Percentiles rank a stretch among this genome's conserved stretches.
Conservation (phyloP, 305 asterid species). For the Solanum hybrid region DNA sequence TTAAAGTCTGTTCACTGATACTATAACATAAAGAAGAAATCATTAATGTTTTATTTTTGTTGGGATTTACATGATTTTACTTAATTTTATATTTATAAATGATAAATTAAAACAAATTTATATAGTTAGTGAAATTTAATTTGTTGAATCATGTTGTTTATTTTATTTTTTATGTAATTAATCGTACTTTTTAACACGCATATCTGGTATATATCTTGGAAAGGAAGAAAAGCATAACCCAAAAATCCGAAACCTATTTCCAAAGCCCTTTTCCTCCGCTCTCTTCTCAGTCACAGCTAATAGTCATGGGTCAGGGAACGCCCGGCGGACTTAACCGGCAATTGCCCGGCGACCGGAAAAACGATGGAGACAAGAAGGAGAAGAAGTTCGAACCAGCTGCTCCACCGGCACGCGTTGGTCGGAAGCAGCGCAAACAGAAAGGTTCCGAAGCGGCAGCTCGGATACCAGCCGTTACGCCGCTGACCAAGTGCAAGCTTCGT, state of each 20-base stretch:
- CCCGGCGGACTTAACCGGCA: conserved; percentile 87
- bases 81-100: not conserved
- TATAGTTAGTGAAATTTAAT: not conserved
- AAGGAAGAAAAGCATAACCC: not conserved
- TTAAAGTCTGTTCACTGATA: accelerated
- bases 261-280: not conserved
- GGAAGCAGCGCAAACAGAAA: conserved; percentile 88
- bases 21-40: not conserved
- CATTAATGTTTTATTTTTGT: not conserved
- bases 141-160: not conserved
- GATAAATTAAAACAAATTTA: not conserved
- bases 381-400: conserved; percentile 90
- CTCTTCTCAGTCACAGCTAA: not conserved
- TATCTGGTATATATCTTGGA: not conserved
- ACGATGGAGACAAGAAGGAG: conserved; percentile 59
- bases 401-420: conserved; percentile 89
- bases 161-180: not conserved
- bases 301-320: conserved; percentile 15
- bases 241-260: not conserved
- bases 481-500: conserved; percentile 74
- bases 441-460: conserved; percentile 89
- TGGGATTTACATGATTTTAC: not conserved
- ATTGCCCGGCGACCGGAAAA: conserved; percentile 64
- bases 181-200: not conserved
- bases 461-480: conserved; percentile 70